Evolutionary conservation across 352 stramenopile genomes (phyloP), one percentile per base, ranked within the genome.

Genomic region (Hyaloperonospora brassicae): DNA sequence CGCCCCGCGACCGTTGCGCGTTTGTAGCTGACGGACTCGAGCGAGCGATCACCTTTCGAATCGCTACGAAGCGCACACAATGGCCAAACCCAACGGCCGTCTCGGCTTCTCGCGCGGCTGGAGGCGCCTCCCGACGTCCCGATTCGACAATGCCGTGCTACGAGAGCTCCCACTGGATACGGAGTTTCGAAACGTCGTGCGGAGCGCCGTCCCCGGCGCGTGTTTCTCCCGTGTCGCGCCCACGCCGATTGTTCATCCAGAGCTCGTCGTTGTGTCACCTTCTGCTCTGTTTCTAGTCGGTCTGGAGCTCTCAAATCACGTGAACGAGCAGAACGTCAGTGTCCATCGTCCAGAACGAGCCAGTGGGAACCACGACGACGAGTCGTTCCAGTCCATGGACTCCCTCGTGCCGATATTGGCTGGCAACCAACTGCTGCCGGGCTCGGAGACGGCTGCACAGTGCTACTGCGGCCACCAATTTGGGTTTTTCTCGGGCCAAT

Each of bases 391-490:
- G 36, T 58, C 55, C 21, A 43, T 86, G 1, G 70, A 73, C 12
- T 68, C 70, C 9, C 65, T 90, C 10, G 64, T 76, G 22, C 66
- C 74, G 41, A 71, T 79, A 52, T 68, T 95, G 41, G 66, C 76
- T 1, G 86, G 86, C 14, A 96, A 96, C 44, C 52, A 73, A 47
- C 55, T 91, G 22, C 73, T 95, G 2, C 52, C 70, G 1, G 85
- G 81, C 23, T 87, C 84, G 1, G 72, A 93, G 54, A 77, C 83
- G 21, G 77, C 76, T 14, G 86, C 88, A 13, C 85, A 96, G 52
- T 96, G 87, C 70, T 97, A 97, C 59, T 95, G 85, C 41, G 89
- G 87, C 35, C 86, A 96, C 61, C 87, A 96, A 65, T 96, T 97
- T 53, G 89, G 89, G 11, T 89, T 85, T 50, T 97, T 96, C 50